phyloP scores from a whole-genome alignment of 2,329 filamentous ascomycete species.

The Cladobotryum protrusum region DNA sequence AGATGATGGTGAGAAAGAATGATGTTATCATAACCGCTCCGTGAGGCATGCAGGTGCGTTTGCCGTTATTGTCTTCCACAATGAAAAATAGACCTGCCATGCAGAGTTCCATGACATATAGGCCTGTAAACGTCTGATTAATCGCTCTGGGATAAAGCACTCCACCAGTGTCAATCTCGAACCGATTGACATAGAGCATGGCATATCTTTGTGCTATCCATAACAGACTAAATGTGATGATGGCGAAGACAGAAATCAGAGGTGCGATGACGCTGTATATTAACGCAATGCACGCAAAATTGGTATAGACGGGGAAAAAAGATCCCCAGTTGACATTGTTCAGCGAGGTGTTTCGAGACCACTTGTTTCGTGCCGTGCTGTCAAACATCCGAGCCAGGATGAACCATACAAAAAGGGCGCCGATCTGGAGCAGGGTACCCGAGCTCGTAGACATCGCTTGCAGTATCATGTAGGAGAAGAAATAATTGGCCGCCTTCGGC shows the following conservation, averaged over 20 bases:
- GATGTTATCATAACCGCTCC: conserved; percentile 79
- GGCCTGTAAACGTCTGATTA: conserved; percentile 89
- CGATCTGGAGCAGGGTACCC: conserved; percentile 77
- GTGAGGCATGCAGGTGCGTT: conserved; percentile 62
- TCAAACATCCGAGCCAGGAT: conserved; percentile 75
- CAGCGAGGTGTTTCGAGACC: conserved; percentile 73
- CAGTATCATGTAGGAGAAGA: conserved; percentile 97
- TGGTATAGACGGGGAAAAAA: conserved; percentile 95
- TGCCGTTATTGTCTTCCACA: conserved; percentile 49
- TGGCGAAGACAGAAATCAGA: conserved; percentile 85
- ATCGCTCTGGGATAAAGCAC: conserved; percentile 86
- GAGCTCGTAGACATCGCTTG: conserved; percentile 89
- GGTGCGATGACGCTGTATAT: conserved; percentile 88
- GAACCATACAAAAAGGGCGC: conserved; percentile 74
- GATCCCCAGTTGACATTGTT: conserved; percentile 80
- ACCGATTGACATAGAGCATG: conserved; percentile 89
- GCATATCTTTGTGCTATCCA: conserved; percentile 97
- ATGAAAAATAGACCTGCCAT: conserved; percentile 88
- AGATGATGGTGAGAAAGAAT: conserved; percentile 63
- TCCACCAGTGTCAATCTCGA: conserved; percentile 85
- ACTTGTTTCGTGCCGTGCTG: conserved; percentile 76
- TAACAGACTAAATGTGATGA: conserved; percentile 83
- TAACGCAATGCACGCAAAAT: conserved; percentile 85
- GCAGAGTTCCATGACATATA: conserved; percentile 92
- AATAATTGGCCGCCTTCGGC: conserved; percentile 87